Percentiles rank a stretch among this genome's conserved stretches.
Conservation (phyloP, 2,329 filamentous ascomycete species). For the Ustulina deusta region DNA sequence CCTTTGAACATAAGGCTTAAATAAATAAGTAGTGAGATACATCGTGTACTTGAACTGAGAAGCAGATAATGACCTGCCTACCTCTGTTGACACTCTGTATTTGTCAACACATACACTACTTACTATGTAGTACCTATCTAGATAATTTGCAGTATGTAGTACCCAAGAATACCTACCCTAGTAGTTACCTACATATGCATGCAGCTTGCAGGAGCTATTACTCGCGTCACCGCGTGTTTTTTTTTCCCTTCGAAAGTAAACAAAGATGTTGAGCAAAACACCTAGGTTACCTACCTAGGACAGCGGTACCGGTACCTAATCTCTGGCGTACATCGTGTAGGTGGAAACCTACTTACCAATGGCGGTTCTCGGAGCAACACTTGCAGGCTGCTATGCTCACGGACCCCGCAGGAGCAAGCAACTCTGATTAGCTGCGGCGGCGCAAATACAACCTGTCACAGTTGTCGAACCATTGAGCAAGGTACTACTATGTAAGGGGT, state of each 20-base stretch:
- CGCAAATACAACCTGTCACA: conserved; percentile 26
- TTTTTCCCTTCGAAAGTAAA: conserved; percentile 41
- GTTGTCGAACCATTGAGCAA: conserved; percentile 13
- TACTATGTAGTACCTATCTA: no score
- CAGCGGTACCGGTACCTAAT: conserved; percentile 30
- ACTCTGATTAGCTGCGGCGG: conserved; percentile 40
- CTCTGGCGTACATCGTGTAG: background rate
- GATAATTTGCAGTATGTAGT: background rate
- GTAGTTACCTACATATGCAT: conserved; percentile 17
- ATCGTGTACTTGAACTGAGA: background rate
- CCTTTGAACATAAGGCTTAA: background rate
- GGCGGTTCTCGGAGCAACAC: conserved; percentile 28
- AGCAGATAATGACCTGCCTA: background rate
- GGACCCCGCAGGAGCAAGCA: conserved; percentile 7
- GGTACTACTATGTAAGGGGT: conserved; percentile 8
- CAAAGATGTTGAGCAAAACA: conserved; percentile 35
- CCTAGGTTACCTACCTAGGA: no score
- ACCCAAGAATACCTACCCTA: background rate
- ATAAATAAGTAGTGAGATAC: background rate
- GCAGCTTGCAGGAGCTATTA: conserved; percentile 31
- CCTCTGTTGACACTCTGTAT: background rate
- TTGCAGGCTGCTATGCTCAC: conserved; percentile 26
- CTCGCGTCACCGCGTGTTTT: conserved; percentile 36
- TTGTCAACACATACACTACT: no score
- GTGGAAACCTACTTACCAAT: conserved; percentile 38